Evolutionary conservation across 441 rosid species (phyloP), one percentile per base, ranked within the genome.

Genomic region (Mallotus repandus): DNA sequence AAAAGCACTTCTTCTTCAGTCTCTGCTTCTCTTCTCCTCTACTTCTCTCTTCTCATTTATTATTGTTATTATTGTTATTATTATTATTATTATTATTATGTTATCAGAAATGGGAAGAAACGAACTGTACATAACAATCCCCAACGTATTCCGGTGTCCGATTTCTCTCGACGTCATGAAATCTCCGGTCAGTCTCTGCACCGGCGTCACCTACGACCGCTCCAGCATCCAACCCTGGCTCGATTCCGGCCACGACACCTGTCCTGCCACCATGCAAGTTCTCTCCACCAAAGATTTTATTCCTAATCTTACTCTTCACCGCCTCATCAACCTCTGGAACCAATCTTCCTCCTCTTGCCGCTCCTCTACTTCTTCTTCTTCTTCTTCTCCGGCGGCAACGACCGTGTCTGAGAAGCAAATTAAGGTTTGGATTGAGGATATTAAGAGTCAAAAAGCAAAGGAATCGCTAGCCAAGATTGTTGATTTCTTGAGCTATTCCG

Each of bases 231-330:
- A 91, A 71, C 83, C 83, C 64, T 94, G 98, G 98, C 88, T 94
- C 68, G 93, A 89, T 49, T 80, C 83, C 64, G 97, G 97, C 19
- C 81, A 89, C 80, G 86, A 88, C 79, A 92, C 97, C 7, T 94
- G 96, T 75, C 97, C 97, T 35, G 93, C 96, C 67, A 92, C 98
- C 71, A 94, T 91, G 96, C 98, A 92, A 82, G 82, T 90, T 15
- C 93, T 94, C 22, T 76, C 66, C 38, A 77, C 78, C 65, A 87
- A 80, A 32, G 95, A 92, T 2, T 59, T 90, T 6, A 85, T 90
- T n/a, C 98, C 97, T 0, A 94, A 94, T 79, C 89, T 87, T 61
- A 91, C 88, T 18, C 87, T 94, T 56, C 90, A 85, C 69, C 91
- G 98, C 0, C 89, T 91, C 29, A 94, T 94, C 78, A 84, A 82